Percentiles rank a stretch among this genome's conserved stretches.
These are phyloP conservation scores for Teratosphaeria viscida DNA, from an alignment of 2,329 filamentous ascomycete genomes.

Conservation along the genomic window DNA sequence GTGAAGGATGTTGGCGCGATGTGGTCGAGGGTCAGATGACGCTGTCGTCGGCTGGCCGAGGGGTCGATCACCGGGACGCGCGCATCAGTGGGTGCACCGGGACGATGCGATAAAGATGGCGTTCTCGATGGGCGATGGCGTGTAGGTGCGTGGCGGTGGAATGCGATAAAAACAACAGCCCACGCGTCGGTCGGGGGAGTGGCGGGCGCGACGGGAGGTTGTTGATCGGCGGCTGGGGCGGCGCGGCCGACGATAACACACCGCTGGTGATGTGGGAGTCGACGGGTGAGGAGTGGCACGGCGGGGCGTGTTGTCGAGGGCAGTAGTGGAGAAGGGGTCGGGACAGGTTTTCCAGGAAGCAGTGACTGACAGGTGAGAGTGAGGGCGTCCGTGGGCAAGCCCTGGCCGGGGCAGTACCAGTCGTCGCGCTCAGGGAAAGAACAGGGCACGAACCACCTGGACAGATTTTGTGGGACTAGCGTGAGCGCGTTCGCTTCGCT, in stretches of 20 bases:
- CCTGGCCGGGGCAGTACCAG: too few species aligned
- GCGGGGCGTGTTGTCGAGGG: not conserved
- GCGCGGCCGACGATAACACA: not conserved
- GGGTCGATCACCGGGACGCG: not conserved
- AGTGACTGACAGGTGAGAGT: not conserved
- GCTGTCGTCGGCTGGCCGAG: not conserved
- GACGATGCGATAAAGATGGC: constrained; percentile 5
- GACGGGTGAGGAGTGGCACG: not conserved
- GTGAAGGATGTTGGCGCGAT: not conserved
- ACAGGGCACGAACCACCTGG: not conserved
- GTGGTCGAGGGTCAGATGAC: not conserved
- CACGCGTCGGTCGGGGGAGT: not conserved
- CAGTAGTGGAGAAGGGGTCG: not conserved
- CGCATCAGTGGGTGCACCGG: constrained; percentile 4
- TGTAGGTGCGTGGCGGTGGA: not conserved
- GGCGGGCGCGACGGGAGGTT: not conserved
- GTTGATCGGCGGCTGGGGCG: not conserved
- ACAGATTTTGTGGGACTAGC: not conserved
- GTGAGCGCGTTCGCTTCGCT: not conserved
- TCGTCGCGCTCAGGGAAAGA: not conserved
- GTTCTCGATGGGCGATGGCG: not conserved
- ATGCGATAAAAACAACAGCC: constrained; percentile 18
- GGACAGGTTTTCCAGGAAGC: not conserved
- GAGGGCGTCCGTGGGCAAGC: not conserved
- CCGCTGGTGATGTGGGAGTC: not conserved